Conservation (phyloP, 2,329 filamentous ascomycete genomes). For the Clonostachys sp. region DNA sequence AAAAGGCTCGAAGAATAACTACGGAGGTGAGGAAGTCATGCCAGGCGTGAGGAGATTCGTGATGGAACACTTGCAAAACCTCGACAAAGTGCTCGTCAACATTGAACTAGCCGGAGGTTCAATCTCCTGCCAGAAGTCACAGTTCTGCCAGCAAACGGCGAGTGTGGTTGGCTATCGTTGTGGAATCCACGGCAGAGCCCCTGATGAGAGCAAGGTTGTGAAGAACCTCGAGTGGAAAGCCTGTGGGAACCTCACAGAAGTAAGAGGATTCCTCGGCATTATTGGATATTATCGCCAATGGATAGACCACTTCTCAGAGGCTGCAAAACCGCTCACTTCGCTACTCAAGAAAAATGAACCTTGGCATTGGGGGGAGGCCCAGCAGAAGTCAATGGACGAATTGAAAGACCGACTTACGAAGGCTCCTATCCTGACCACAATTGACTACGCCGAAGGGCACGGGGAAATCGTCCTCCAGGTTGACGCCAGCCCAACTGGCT, state of each 20-base stretch:
- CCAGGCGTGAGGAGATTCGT: too few relatives aligned
- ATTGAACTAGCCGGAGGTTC: too few relatives aligned
- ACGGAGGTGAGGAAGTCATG: too few relatives aligned
- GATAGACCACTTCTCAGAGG: neutral
- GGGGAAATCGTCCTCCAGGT: too few relatives aligned
- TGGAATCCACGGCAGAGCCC: neutral
- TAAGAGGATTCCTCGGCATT: neutral
- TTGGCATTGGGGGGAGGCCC: neutral
- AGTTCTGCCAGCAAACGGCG: neutral
- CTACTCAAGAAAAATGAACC: too few relatives aligned
- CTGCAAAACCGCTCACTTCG: too few relatives aligned
- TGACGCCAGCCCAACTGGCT: too few relatives aligned
- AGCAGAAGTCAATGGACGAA: neutral
- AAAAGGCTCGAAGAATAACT: too few relatives aligned
- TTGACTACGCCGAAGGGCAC: too few relatives aligned
- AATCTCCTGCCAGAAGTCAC: neutral
- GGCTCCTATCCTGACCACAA: neutral
- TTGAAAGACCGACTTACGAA: neutral
- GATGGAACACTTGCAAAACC: too few relatives aligned
- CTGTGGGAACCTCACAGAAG: neutral
- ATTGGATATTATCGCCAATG: neutral
- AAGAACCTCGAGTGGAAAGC: neutral
- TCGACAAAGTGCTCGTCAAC: too few relatives aligned
- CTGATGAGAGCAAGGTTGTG: neutral
- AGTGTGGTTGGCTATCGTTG: neutral